Conservation (phyloP, 495 filamentous ascomycete species). For the Penicillium canescens region DNA sequence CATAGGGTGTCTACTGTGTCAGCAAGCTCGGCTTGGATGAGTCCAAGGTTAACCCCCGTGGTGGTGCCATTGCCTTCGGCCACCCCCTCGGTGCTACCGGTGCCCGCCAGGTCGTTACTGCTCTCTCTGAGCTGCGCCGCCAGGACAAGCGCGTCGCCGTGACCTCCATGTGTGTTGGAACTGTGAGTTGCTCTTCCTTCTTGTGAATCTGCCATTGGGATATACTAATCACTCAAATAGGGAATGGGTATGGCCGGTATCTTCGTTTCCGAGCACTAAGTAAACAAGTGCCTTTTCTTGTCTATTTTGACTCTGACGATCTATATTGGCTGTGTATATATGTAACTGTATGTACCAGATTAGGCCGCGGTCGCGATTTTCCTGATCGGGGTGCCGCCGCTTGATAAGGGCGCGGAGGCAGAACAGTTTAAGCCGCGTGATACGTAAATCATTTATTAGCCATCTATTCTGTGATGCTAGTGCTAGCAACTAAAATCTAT, state of each 20-base stretch:
- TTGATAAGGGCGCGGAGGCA: too few species aligned
- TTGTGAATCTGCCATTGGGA: too few species aligned
- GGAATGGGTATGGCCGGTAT: slow-evolving; percentile 58
- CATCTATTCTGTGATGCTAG: too few species aligned
- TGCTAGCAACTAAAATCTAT: too few species aligned
- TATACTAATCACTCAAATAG: slow-evolving; percentile 26
- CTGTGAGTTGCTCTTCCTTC: slow-evolving; percentile 43
- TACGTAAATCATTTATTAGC: too few species aligned
- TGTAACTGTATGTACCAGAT: too few species aligned
- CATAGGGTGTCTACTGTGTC: slow-evolving; percentile 76
- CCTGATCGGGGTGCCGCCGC: too few species aligned
- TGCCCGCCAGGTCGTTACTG: slow-evolving; percentile 80
- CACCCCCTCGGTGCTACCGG: slow-evolving; percentile 82
- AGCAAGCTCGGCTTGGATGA: slow-evolving; percentile 73
- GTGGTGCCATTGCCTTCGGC: slow-evolving; percentile 79
- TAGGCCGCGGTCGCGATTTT: too few species aligned
- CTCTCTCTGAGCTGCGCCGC: slow-evolving; percentile 72
- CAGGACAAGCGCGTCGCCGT: slow-evolving; percentile 77
- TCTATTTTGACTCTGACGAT: neutral
- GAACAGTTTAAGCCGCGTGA: too few species aligned
- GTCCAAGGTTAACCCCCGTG: slow-evolving; percentile 85
- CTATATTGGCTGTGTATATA: slow-evolving; percentile 1
- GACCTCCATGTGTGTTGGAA: slow-evolving; percentile 87
- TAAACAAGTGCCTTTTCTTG: neutral
- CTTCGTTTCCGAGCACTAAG: slow-evolving; percentile 53